Conservation (phyloP, 768 basidiomycete genomes). For the Chalciporus chontae region DNA sequence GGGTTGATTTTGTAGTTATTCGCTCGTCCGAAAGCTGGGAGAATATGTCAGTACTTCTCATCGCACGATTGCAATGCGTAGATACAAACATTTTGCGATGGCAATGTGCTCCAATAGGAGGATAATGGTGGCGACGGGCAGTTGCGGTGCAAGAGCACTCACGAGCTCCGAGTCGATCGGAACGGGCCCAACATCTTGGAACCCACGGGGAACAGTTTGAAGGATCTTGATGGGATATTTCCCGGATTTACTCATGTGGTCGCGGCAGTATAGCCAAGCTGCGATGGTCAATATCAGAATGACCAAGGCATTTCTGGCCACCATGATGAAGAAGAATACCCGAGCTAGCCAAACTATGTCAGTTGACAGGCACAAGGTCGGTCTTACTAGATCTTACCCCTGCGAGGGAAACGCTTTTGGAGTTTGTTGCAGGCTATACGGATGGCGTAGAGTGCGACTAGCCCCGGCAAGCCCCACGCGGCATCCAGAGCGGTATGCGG, state of each 20-base stretch:
- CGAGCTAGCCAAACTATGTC: conserved; percentile 42
- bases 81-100: conserved; percentile 80
- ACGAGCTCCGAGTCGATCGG: conserved; percentile 50
- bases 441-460: conserved; percentile 67
- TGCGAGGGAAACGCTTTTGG: conserved; percentile 56
- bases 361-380: background rate
- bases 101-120: conserved; percentile 94
- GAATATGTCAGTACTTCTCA: conserved; percentile 7
- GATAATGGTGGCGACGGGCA: conserved; percentile 86
- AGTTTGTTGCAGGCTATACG: conserved; percentile 52
- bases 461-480: conserved; percentile 81
- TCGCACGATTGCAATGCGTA: background rate
- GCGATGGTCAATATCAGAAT: conserved; percentile 83
- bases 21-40: conserved; percentile 85
- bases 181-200: conserved; percentile 55
- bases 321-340: conserved; percentile 72
- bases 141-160: conserved; percentile 62
- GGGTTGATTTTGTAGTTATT: conserved; percentile 94
- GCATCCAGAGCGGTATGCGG: conserved; percentile 74
- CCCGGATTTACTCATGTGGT: conserved; percentile 52
- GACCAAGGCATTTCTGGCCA: conserved; percentile 83
- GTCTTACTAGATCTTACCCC: conserved; percentile 40
- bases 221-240: conserved; percentile 85
- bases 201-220: conserved; percentile 78
- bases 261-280: conserved; percentile 79